phyloP scores from a whole-genome alignment of 176 grass and related monocot genomes.

The Ensete ventricosum region DNA sequence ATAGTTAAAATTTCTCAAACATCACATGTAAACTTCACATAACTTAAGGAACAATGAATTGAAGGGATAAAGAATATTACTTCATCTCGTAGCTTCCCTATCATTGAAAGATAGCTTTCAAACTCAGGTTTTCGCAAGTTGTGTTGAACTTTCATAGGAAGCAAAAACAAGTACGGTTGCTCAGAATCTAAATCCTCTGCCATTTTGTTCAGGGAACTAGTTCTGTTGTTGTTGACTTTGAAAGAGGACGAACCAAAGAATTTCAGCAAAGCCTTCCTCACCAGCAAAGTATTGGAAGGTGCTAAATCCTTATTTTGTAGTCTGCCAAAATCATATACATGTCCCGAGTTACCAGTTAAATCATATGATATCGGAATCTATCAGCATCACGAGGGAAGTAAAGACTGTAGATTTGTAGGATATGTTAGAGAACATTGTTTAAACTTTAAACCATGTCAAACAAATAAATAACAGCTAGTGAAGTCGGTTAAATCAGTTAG shows the following conservation, averaged over 20 bases:
- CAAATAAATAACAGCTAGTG: neutral
- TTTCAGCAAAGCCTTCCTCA: slow-evolving; percentile 44
- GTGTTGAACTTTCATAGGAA: slow-evolving; percentile 43
- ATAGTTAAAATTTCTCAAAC: slow-evolving; percentile 1
- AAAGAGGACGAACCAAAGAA: slow-evolving; percentile 54
- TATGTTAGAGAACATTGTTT: too few species aligned
- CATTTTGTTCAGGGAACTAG: neutral
- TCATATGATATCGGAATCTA: neutral
- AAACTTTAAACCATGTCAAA: neutral
- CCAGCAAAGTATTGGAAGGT: slow-evolving; percentile 31
- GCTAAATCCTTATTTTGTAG: slow-evolving; percentile 52
- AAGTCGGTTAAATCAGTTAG: neutral
- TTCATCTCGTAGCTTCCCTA: slow-evolving; percentile 68
- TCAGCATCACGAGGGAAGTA: neutral
- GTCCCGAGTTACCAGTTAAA: slow-evolving; percentile 7
- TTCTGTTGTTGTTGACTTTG: slow-evolving; percentile 29
- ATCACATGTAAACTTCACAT: neutral
- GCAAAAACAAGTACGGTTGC: slow-evolving; percentile 51
- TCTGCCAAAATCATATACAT: slow-evolving; percentile 29
- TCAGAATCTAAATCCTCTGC: slow-evolving; percentile 26
- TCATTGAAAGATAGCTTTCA: slow-evolving; percentile 47
- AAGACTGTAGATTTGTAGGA: neutral
- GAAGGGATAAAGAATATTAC: slow-evolving; percentile 30
- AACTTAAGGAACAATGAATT: neutral
- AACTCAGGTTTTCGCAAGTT: slow-evolving; percentile 36